These are phyloP conservation scores for Neurospora sp. DNA, from an alignment of 495 filamentous ascomycete genomes.

Conservation along the genomic window DNA sequence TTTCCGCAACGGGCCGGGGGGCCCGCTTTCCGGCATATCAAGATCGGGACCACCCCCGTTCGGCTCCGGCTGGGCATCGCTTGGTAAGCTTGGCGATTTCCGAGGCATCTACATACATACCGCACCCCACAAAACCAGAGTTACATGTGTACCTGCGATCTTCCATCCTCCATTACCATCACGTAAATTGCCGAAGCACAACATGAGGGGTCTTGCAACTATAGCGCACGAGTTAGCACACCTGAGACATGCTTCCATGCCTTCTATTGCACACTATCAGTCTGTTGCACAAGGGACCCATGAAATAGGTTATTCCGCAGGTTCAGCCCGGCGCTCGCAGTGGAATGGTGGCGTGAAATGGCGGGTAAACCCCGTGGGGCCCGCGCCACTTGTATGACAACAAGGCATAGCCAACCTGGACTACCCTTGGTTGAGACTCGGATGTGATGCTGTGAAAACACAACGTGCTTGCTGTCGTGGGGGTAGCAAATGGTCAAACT, in stretches of 20 bases:
- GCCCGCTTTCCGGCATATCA: neutral
- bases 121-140: neutral
- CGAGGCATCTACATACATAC: neutral
- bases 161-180: neutral
- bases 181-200: neutral
- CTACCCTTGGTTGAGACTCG: neutral
- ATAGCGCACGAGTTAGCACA: too few relatives aligned
- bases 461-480: neutral
- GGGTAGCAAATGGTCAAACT: neutral
- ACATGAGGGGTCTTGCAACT: neutral
- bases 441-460: neutral
- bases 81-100: neutral
- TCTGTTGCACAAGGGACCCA: too few relatives aligned
- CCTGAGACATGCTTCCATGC: too few relatives aligned
- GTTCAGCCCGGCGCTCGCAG: too few relatives aligned
- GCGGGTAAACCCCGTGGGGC: neutral
- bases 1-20: neutral
- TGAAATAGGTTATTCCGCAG: neutral
- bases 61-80: neutral
- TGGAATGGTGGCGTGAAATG: neutral
- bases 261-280: neutral
- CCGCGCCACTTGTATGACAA: neutral
- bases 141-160: neutral
- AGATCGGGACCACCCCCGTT: neutral
- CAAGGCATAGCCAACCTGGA: neutral